Conservation (phyloP, 371 early-diverging fungal species). For the Mucor racemosus region DNA sequence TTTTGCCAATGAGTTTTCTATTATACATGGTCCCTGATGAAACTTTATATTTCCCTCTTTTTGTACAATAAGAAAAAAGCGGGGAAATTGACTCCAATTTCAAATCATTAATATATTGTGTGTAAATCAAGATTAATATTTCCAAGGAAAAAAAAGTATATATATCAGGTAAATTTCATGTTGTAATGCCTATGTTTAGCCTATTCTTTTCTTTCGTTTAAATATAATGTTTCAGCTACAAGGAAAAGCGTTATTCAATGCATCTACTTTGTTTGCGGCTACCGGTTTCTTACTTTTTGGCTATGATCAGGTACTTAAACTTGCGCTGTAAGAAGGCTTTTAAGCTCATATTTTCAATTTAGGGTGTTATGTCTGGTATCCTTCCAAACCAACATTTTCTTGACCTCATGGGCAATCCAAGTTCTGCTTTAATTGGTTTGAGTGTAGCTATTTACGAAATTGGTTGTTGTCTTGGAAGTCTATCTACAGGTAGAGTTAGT, state of each 20-base stretch:
- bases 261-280: constrained; percentile 40
- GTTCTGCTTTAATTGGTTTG: constrained; percentile 27
- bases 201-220: background rate
- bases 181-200: no score
- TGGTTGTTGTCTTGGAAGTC: constrained; percentile 44
- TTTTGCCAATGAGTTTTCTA: background rate
- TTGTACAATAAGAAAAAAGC: background rate
- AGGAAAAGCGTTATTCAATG: constrained; percentile 36
- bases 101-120: background rate
- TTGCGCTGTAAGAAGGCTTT: background rate
- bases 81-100: background rate
- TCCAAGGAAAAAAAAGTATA: background rate
- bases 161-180: background rate
- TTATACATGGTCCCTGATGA: background rate
- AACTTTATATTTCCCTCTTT: background rate
- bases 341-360: background rate
- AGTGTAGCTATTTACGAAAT: constrained; percentile 46
- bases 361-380: constrained; percentile 57
- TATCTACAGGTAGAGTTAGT: constrained; percentile 46
- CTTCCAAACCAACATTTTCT: constrained; percentile 39
- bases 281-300: constrained; percentile 43
- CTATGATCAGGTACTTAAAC: constrained; percentile 40
- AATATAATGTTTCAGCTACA: constrained; percentile 17
- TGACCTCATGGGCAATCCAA: constrained; percentile 41
- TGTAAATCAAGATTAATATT: no score